phyloP scores from a whole-genome alignment of 495 filamentous ascomycete genomes.

The Cenococcum geophilum region DNA sequence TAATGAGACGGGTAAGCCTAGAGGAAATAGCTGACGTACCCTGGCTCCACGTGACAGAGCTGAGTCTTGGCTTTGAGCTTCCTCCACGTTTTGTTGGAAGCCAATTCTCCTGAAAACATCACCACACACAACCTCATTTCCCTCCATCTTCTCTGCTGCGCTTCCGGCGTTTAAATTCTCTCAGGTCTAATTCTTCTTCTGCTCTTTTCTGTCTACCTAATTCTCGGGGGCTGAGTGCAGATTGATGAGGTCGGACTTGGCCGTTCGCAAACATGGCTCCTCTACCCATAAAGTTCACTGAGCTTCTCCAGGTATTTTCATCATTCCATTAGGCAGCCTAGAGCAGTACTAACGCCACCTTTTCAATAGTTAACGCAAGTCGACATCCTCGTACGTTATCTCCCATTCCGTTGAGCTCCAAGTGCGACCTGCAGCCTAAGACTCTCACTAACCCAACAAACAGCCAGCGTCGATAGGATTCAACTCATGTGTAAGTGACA shows the following conservation, averaged over 20 bases:
- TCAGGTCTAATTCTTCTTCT: constrained; percentile 22
- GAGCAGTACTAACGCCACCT: constrained; percentile 11
- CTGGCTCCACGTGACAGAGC: too few species aligned
- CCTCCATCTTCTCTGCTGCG: constrained; percentile 25
- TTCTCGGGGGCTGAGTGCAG: constrained; percentile 8
- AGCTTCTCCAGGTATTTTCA: constrained; percentile 22
- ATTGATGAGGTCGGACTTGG: constrained; percentile 28
- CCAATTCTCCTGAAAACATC: constrained; percentile 15
- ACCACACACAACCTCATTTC: constrained; percentile 13
- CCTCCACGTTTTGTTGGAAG: too few species aligned
- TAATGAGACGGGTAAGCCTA: too few species aligned
- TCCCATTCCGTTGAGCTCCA: constrained; percentile 1
- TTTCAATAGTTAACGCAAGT: constrained; percentile 59
- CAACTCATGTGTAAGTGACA: constrained; percentile 80
- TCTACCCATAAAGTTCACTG: constrained; percentile 24
- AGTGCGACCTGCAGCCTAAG: constrained; percentile 19
- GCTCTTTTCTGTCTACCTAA: constrained; percentile 20
- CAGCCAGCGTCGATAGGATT: constrained; percentile 85
- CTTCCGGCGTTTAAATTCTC: constrained; percentile 24
- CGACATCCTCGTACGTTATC: constrained; percentile 70
- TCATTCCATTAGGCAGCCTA: background rate
- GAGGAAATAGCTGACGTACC: too few species aligned
- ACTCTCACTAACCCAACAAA: constrained; percentile 35
- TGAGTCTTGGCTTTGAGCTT: too few species aligned
- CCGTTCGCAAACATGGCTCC: constrained; percentile 32